A percentile compares a stretch with the other conserved stretches of the same genome.
Evolutionary conservation across 495 filamentous ascomycete species (phyloP).

Genomic region (Xylaria nigripes): DNA sequence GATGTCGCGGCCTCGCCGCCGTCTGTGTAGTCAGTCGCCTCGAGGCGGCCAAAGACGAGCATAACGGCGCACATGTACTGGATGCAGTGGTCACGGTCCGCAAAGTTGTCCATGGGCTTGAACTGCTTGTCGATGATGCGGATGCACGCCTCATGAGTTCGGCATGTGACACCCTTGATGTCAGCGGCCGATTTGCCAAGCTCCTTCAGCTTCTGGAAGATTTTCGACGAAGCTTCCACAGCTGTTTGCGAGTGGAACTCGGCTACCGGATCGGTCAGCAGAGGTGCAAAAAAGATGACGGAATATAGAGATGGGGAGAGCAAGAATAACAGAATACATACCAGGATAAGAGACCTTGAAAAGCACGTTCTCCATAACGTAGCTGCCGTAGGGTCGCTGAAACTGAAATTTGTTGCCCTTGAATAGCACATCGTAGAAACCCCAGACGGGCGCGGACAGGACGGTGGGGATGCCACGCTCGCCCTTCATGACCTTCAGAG

Average conservation of each 20-base stretch:
- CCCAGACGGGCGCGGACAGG: conserved; percentile 87
- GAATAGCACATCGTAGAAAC: conserved; percentile 97
- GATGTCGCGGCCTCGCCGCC: conserved; percentile 85
- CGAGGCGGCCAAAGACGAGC: conserved; percentile 86
- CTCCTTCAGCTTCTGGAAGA: conserved; percentile 71
- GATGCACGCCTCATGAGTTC: conserved; percentile 95
- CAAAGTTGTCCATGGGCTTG: conserved; percentile 99
- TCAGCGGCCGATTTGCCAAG: conserved; percentile 89
- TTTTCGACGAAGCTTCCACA: conserved; percentile 83
- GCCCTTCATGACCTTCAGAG: conserved; percentile 85
- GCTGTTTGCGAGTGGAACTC: conserved; percentile 99
- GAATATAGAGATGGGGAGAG: not conserved
- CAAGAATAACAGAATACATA: conserved; percentile 31
- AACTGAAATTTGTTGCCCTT: conserved; percentile 92
- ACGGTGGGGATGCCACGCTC: conserved; percentile 88
- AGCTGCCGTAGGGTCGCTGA: conserved; percentile 92
- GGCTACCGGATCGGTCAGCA: conserved; percentile 39
- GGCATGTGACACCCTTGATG: conserved; percentile 86
- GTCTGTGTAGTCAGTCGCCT: conserved; percentile 86
- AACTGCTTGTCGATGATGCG: conserved; percentile 99
- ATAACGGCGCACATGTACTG: conserved; percentile 98
- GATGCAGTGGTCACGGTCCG: conserved; percentile 97
- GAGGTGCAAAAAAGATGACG: not conserved
- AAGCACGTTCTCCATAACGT: conserved; percentile 99
- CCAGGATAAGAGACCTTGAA: conserved; percentile 98